Base-by-base conservation (phyloP, 2,329 filamentous ascomycete species). In the Aureobasidium uvarum region DNA sequence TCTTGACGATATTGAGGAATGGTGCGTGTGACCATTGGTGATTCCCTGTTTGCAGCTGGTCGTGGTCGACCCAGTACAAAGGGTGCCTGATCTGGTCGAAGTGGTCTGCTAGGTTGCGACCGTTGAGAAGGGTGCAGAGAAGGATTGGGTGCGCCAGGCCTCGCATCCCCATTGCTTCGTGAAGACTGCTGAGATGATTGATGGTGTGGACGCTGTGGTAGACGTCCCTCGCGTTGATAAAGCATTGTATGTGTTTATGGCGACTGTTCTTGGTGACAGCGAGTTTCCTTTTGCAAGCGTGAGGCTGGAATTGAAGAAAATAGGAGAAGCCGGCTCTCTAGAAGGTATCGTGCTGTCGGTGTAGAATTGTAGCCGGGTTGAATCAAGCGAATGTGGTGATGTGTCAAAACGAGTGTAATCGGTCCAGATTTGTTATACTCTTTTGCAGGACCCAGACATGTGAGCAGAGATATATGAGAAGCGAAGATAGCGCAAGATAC, bases 51-150 rank as follows among this genome's bases (percentile, higher is more conserved):
- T 41, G 67, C 48, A 20, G 52, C 48, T 46, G 66, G 46, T 31
- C 60, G 48, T 38, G 64, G 62, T 33, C 33, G 46, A 43, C 62
- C 50, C 3, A 66, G 43, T 25, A 52, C 54, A 14, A 55, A 33
- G 16, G 64, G 58, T 25, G 33, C 23, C 28, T 67, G 60, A n/a
- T 66, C 54, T 18, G 66, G 56, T 72, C 75, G 52, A 71, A 71
- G 60, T 71, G 74, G 8, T 72, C 72, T 55, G 67, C 67, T 55
- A 69, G 72, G 48, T 72, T 72, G 28, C 65, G 68, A 25, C 70
- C 70, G 41, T 46, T 64, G 51, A n/a, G 51, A 48, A 16, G 66
- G 56, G 2, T 59, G 41, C 28, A 45, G 10, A 36, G 43, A 38
- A 38, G 28, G 41, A 11, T 46, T 33, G 10, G 55, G 39, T 28